Percentiles rank a stretch among this genome's conserved stretches.
Conservation (phyloP, 2,329 filamentous ascomycete species). For the Venturia nashicola region DNA sequence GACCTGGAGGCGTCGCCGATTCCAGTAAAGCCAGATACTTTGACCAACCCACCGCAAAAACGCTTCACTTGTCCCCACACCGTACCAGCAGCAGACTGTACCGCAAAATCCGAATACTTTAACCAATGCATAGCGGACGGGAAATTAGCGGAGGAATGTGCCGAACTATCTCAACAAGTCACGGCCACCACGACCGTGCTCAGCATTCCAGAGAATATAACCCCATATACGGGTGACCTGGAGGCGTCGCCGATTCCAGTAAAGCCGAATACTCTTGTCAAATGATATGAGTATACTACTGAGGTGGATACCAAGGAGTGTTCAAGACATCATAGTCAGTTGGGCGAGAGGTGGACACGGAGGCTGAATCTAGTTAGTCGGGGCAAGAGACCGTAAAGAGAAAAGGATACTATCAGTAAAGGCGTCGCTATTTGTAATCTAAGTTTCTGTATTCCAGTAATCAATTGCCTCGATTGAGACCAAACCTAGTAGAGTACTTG, state of each 20-base stretch:
- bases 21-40: neutral
- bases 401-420: neutral
- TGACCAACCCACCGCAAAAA: neutral
- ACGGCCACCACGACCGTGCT: neutral
- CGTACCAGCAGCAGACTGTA: neutral
- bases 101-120: neutral
- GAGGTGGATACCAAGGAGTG: neutral
- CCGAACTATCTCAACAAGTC: neutral
- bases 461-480: conserved; percentile 13
- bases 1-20: neutral
- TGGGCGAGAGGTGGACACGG: neutral
- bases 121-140: neutral
- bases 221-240: too few species aligned
- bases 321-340: neutral
- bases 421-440: too few species aligned
- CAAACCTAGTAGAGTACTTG: conserved; percentile 23
- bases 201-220: neutral
- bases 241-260: neutral
- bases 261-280: neutral
- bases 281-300: too few species aligned
- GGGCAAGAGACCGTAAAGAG: neutral
- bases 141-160: neutral
- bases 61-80: neutral
- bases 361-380: neutral
- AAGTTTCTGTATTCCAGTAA: neutral